Conservation (phyloP, 805 yeast genomes). For the Wickerhamiella musiphila region DNA sequence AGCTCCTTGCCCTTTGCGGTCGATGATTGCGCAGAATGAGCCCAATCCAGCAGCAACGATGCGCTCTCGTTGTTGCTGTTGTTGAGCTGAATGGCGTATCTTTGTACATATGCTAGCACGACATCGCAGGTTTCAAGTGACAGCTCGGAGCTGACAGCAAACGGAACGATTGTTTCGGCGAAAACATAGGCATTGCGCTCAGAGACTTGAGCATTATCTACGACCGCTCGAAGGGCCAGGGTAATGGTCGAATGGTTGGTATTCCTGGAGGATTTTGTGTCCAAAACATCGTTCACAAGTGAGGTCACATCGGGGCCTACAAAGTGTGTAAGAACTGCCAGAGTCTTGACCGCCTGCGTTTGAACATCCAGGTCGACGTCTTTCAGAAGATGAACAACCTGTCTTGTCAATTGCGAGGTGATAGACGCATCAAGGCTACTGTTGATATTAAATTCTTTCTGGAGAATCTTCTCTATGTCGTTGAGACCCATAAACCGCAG, state of each 20-base stretch:
- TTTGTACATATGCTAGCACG: no score
- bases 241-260: neutral
- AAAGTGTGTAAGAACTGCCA: slow-evolving; percentile 23
- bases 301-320: neutral
- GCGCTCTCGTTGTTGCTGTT: no score
- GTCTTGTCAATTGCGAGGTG: slow-evolving; percentile 18
- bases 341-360: slow-evolving; percentile 50
- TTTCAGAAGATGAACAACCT: slow-evolving; percentile 29
- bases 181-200: neutral
- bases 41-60: no score
- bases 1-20: no score
- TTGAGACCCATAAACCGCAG: slow-evolving; percentile 71
- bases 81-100: no score
- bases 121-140: slow-evolving; percentile 1
- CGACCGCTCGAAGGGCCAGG: slow-evolving; percentile 1
- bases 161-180: no score
- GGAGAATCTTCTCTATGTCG: slow-evolving; percentile 36
- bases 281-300: neutral
- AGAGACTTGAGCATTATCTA: neutral
- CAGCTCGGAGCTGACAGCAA: no score
- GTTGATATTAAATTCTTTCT: no score
- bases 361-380: slow-evolving; percentile 61
- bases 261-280: neutral
- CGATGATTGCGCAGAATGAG: no score
- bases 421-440: slow-evolving; percentile 2